Evolutionary conservation across 2,329 filamentous ascomycete species (phyloP), one percentile per base, ranked within the genome.

Genomic region (Cadophora sp.): DNA sequence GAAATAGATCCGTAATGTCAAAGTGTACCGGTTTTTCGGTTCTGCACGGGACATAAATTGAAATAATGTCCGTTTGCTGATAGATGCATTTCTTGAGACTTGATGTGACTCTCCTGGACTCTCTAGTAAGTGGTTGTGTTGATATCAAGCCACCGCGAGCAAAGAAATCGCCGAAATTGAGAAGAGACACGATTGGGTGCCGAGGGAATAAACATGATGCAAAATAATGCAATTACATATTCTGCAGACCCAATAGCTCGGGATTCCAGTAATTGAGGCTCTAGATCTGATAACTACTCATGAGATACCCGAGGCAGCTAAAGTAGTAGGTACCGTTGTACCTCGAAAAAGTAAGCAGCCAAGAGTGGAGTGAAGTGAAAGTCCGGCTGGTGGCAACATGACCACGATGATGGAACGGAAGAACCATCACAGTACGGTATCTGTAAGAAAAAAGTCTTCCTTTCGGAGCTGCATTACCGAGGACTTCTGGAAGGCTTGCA

Each of bases 281-380:
- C 30, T 16, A 22, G 11, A 22, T 7, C 22, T 27, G 3, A 30
- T 47, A n/a, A n/a, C n/a, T n/a, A 24, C 36, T 41, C n/a, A 14
- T 36, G 27, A 33, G 16, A 36, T 47, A 60, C 24, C 45, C 24
- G 45, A 60, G 24, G 24, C 33, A 47, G n/a, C n/a, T 55, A 20
- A 20, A 22, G 47, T 24, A 22, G 47, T 24, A 45, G 24, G 56
- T 59, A 59, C 41, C 24, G 47, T 14, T 48, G 58, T 60, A 48
- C 22, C 58, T 60, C 41, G n/a, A 60, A 8, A 8, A 14, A 18
- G 43, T 60, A 45, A 60, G 58, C 58, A 60, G 58, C 58, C 58
- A 60, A 60, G 58, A 60, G 58, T 60, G 58, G 58, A 60, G 24
- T 48, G 24, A 59, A 60, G 24, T 36, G 24, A 59, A 20, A 58